Base-by-base conservation (phyloP, 169 alveolate genomes). In the Eimeria tenella region DNA sequence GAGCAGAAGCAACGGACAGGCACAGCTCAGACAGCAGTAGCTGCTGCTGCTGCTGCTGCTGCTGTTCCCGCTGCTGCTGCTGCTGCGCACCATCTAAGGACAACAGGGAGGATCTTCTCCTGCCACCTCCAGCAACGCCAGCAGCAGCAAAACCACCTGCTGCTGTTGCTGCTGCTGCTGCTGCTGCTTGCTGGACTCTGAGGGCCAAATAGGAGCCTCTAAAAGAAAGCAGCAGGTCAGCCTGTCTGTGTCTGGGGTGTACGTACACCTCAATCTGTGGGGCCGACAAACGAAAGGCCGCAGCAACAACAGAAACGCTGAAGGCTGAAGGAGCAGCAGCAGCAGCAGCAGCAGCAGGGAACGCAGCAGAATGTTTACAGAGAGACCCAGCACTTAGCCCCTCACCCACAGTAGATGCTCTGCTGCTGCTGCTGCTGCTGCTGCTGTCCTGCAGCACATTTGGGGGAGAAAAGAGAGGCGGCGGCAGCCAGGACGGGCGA, bases 401-500 rank as follows among this genome's bases (percentile, higher is more conserved):
- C 55, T 7, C 58, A 10, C 56, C 9, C n/a, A 71, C 6, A 6
- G 25, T 7, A 52, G 17, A 6, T 10, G 21, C 25, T 19, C 55
- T 17, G n/a, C 55, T 13, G 58, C 49, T 55, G 56, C 89, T 81
- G 89, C 89, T 56, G 62, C 73, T 56, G 73, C 74, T 56, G 73
- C 89, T 81, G 89, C 56, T 81, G 89, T 21, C 42, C 31, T 4
- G 49, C 77, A 11, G 68, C 68, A 73, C 25, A 42, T 4, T 6
- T 81, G 89, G 1, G 21, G 70, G 17, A 81, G 75, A 23, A 23
- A 42, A 53, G 31, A 81, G 89, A 63, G 89, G 89, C 15, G 89
- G 89, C 9, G 89, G 89, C 74, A 81, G 89, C 89, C 89, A 81
- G 25, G 89, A 56, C 23, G 89, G 89, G 31, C 89, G 89, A 3